These are phyloP conservation scores for Pyrus bretschneideri DNA, from an alignment of 306 rosid species.

Conservation along the genomic window DNA sequence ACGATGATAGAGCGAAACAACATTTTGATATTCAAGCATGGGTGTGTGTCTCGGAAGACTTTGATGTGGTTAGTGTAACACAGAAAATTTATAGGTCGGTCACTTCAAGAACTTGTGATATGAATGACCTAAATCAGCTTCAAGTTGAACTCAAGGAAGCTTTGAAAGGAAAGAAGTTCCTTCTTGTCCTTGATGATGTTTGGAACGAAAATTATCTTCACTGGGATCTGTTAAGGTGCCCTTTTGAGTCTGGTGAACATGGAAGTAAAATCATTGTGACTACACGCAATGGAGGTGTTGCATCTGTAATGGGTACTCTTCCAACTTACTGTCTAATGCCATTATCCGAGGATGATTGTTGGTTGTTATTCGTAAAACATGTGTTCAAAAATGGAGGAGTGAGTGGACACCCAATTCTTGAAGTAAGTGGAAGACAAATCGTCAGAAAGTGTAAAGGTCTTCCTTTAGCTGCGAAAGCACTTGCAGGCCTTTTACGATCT, in stretches of 20 bases:
- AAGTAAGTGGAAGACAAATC: constrained; percentile 9
- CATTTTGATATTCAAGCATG: not conserved
- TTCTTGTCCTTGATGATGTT: not conserved
- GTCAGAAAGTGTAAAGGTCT: constrained; percentile 9
- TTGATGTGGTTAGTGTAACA: not conserved
- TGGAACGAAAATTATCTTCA: not conserved
- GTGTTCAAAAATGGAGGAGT: not conserved
- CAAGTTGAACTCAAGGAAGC: not conserved
- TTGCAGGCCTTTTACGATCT: not conserved
- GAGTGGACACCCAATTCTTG: too few species aligned
- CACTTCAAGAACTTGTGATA: not conserved
- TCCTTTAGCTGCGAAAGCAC: not conserved
- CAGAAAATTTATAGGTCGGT: not conserved
- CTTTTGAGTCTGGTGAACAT: not conserved
- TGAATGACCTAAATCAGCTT: not conserved
- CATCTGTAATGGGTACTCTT: not conserved
- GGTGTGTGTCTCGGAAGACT: not conserved
- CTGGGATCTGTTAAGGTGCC: not conserved
- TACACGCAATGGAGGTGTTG: constrained; percentile 2
- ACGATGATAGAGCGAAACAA: not conserved
- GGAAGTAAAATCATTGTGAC: constrained; percentile 8
- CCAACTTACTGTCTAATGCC: not conserved
- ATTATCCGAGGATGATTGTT: not conserved
- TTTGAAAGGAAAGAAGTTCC: not conserved
- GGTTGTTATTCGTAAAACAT: not conserved